These are phyloP conservation scores for Dalechampia spathulata DNA, from an alignment of 441 rosid genomes.

Conservation along the genomic window DNA sequence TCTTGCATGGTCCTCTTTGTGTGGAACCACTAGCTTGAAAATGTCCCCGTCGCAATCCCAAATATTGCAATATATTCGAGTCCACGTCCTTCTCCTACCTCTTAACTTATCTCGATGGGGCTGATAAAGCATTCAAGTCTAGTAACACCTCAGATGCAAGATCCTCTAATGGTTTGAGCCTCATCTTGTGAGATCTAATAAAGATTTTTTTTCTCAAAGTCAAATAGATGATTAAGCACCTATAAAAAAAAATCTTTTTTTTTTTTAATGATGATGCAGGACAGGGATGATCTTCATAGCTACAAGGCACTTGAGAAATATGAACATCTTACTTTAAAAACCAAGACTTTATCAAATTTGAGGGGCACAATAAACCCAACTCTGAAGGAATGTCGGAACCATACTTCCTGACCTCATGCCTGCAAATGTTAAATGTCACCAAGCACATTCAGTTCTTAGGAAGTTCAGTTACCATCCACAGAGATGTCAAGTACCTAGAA, in stretches of 20 bases:
- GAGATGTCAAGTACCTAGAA: conserved; percentile 40
- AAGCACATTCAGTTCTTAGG: conserved; percentile 9
- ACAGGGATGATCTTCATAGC: conserved; percentile 9
- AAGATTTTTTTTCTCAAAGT: conserved; percentile 14
- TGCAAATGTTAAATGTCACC: conserved; percentile 28
- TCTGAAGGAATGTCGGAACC: conserved; percentile 54
- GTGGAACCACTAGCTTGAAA: conserved; percentile 37
- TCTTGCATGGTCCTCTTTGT: too few species aligned
- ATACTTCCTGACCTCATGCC: conserved; percentile 54
- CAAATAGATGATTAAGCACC: conserved; percentile 11
- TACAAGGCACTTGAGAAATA: conserved; percentile 8
- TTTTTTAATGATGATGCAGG: neutral
- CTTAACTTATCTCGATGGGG: conserved; percentile 73
- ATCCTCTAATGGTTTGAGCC: conserved; percentile 47
- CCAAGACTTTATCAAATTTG: conserved; percentile 68
- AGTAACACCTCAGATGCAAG: conserved; percentile 50
- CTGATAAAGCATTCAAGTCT: conserved; percentile 87
- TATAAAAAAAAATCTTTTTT: neutral
- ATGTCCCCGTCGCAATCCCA: conserved; percentile 67
- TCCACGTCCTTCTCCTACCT: conserved; percentile 48
- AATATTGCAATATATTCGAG: conserved; percentile 54
- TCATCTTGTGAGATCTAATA: conserved; percentile 63
- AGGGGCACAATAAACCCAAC: conserved; percentile 60
- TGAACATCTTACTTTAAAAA: conserved; percentile 52
- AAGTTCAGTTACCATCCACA: conserved; percentile 17